These are phyloP conservation scores for Leccinum pallidistipes DNA, from an alignment of 1,284 basidiomycete genomes.

Conservation along the genomic window DNA sequence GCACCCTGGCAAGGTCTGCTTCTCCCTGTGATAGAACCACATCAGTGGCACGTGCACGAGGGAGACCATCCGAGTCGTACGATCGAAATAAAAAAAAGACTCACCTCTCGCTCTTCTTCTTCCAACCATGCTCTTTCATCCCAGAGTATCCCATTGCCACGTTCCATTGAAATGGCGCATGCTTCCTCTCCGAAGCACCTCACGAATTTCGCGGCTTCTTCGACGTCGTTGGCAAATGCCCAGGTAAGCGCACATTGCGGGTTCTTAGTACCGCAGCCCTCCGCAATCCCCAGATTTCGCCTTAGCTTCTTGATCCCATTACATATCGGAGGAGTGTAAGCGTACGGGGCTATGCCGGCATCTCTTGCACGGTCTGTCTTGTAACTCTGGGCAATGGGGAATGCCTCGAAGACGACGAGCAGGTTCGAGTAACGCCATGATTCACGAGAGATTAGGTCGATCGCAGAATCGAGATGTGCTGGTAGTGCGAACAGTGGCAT, in stretches of 20 bases:
- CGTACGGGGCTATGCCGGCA: slow-evolving; percentile 27
- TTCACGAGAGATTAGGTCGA: slow-evolving; percentile 32
- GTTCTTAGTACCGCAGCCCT: slow-evolving; percentile 52
- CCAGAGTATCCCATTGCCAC: slow-evolving; percentile 49
- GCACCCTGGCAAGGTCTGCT: slow-evolving; percentile 46
- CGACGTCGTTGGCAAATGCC: slow-evolving; percentile 60
- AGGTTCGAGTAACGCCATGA: slow-evolving; percentile 61
- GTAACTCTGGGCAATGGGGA: slow-evolving; percentile 45
- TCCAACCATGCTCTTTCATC: slow-evolving; percentile 59
- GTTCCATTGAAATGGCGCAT: slow-evolving; percentile 42
- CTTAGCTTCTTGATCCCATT: slow-evolving; percentile 65
- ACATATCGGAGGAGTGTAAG: slow-evolving; percentile 62
- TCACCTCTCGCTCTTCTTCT: slow-evolving; percentile 50
- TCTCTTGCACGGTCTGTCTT: slow-evolving; percentile 18
- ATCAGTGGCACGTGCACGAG: slow-evolving; percentile 15
- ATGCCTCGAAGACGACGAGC: slow-evolving; percentile 65
- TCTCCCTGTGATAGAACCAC: slow-evolving; percentile 48
- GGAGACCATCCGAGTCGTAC: neutral
- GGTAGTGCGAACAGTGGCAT: slow-evolving; percentile 57
- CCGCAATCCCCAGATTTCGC: slow-evolving; percentile 57
- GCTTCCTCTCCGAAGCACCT: slow-evolving; percentile 58
- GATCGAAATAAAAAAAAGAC: slow-evolving; percentile 12
- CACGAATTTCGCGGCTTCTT: slow-evolving; percentile 53
- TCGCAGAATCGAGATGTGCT: slow-evolving; percentile 44
- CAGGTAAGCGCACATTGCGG: slow-evolving; percentile 42